These are phyloP conservation scores for Prunus dulcis DNA, from an alignment of 306 rosid species.

Conservation along the genomic window DNA sequence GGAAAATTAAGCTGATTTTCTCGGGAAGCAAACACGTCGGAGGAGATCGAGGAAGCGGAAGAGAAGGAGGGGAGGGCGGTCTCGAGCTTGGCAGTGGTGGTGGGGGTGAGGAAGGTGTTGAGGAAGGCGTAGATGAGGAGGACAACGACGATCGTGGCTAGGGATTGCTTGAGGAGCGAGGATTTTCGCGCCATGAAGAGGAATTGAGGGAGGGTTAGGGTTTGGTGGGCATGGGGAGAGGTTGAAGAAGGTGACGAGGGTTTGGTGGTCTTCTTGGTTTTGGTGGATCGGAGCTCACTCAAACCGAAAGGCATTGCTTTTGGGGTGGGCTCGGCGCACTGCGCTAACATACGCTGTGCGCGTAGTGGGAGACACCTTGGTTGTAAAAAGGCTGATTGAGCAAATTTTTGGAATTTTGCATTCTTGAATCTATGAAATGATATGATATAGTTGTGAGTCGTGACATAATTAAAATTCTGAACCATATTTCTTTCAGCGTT, in stretches of 20 bases:
- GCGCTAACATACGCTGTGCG: neutral
- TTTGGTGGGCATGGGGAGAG: neutral
- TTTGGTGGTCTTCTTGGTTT: slow-evolving; percentile 9
- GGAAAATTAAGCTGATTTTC: neutral
- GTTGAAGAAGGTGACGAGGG: neutral
- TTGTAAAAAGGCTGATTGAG: too few species aligned
- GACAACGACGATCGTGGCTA: slow-evolving; percentile 38
- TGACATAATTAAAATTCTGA: too few species aligned
- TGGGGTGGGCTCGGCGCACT: neutral
- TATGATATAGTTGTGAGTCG: too few species aligned
- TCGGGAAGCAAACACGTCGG: slow-evolving; percentile 1
- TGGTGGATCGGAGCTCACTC: slow-evolving; percentile 17
- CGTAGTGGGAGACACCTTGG: neutral
- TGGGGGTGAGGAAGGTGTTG: slow-evolving; percentile 44
- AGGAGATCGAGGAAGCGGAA: slow-evolving; percentile 27
- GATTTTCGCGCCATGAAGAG: slow-evolving; percentile 52
- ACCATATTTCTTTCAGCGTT: too few species aligned
- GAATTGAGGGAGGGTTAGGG: slow-evolving; percentile 9
- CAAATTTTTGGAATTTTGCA: too few species aligned
- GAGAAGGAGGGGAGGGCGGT: slow-evolving; percentile 22
- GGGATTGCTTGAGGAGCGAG: slow-evolving; percentile 52
- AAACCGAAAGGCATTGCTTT: neutral
- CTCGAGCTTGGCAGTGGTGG: slow-evolving; percentile 40
- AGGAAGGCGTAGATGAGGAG: slow-evolving; percentile 45
- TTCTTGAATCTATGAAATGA: too few species aligned